Evolutionary conservation across 2,329 filamentous ascomycete species (phyloP).

Genomic region (Sphaerulina musiva): DNA sequence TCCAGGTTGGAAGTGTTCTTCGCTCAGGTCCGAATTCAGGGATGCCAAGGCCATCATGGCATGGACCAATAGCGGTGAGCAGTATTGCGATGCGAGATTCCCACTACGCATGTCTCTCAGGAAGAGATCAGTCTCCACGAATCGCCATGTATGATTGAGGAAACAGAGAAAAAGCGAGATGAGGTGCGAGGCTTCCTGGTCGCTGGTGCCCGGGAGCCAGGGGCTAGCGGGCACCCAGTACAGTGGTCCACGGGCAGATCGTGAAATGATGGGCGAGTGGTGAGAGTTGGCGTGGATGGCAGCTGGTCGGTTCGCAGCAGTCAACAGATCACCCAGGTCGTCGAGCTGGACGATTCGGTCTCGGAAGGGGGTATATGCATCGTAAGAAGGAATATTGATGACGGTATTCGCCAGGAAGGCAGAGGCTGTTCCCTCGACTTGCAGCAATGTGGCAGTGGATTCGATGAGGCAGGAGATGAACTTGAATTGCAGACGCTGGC

Average conservation of each 20-base stretch:
- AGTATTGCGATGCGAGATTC: background rate
- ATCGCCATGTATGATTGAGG: constrained; percentile 5
- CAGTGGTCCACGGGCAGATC: background rate
- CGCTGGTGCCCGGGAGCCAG: constrained; percentile 1
- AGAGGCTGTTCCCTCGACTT: constrained; percentile 1
- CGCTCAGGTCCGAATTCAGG: background rate
- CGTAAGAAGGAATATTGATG: background rate
- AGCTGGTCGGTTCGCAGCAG: background rate
- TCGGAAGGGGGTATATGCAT: background rate
- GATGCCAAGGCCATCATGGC: constrained; percentile 6
- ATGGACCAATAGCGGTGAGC: constrained; percentile 6
- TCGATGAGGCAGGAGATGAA: constrained; percentile 5
- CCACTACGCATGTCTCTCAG: constrained; percentile 3
- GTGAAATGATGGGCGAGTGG: background rate
- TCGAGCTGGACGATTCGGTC: constrained; percentile 4
- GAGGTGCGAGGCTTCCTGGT: constrained; percentile 2
- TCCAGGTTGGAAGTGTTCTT: background rate
- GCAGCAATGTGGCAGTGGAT: constrained; percentile 1
- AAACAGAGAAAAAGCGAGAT: constrained; percentile 3
- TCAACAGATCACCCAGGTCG: background rate
- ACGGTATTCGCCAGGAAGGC: background rate
- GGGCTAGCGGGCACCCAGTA: constrained; percentile 4
- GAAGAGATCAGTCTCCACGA: constrained; percentile 1
- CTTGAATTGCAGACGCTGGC: background rate
- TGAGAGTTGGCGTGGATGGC: background rate